Percentiles rank a stretch among this genome's conserved stretches.
Conservation (phyloP, 768 basidiomycete species). For the Russula virescens region DNA sequence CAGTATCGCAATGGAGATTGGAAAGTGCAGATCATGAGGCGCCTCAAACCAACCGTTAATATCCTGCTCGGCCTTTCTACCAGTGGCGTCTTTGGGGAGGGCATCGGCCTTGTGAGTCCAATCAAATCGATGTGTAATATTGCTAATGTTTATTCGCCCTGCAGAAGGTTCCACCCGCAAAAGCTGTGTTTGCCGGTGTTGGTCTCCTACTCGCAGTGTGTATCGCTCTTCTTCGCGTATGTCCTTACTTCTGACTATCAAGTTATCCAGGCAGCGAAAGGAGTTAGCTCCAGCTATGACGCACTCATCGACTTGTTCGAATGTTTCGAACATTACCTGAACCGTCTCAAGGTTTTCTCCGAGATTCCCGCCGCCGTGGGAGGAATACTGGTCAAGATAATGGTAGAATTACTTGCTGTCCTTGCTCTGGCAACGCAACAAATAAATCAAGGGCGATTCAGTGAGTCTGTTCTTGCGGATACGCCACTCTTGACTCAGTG, state of each 20-base stretch:
- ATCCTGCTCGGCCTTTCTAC: not conserved
- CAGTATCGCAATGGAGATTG: constrained; percentile 1
- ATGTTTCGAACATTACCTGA: not conserved
- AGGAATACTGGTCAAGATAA: not conserved
- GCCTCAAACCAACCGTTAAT: not conserved
- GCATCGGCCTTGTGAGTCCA: not conserved
- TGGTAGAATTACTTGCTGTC: not conserved
- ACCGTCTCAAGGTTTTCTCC: not conserved
- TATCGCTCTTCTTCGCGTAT: not conserved
- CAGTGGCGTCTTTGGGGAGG: not conserved
- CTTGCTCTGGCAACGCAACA: too few relatives aligned
- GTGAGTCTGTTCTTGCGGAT: not conserved
- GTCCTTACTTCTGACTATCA: not conserved
- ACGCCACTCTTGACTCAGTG: not conserved
- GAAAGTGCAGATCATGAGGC: not conserved
- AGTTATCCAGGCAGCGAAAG: too few relatives aligned
- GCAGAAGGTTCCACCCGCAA: not conserved
- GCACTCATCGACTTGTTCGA: too few relatives aligned
- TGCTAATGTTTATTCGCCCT: too few relatives aligned
- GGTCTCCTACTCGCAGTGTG: not conserved
- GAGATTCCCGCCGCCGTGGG: not conserved
- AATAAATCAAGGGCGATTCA: constrained; percentile 5
- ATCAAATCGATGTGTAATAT: too few relatives aligned
- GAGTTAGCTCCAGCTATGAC: too few relatives aligned
- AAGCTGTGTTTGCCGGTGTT: not conserved